These are phyloP conservation scores for Hypoxylon fuscum DNA, from an alignment of 495 filamentous ascomycete species.

Conservation along the genomic window DNA sequence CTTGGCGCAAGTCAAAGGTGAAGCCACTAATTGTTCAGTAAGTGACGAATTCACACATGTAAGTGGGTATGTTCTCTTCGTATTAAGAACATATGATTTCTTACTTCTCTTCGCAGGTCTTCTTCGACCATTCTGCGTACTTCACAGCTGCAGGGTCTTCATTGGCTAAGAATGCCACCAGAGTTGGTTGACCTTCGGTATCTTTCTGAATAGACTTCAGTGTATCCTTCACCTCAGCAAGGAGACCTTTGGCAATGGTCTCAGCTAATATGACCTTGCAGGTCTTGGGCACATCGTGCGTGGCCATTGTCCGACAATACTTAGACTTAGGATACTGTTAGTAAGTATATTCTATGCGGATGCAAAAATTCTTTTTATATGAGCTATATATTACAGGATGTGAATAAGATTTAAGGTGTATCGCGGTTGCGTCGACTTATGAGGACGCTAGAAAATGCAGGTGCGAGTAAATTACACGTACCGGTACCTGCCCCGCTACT, in stretches of 20 bases:
- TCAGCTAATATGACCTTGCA: constrained; percentile 93
- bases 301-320: constrained; percentile 45
- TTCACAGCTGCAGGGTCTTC: constrained; percentile 87
- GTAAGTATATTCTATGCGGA: not conserved
- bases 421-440: constrained; percentile 2
- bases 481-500: constrained; percentile 37
- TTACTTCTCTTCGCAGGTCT: constrained; percentile 95
- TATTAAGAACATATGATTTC: constrained; percentile 45
- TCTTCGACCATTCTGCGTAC: constrained; percentile 97
- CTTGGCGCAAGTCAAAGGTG: constrained; percentile 80
- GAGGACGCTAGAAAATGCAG: constrained; percentile 10
- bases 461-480: constrained; percentile 32
- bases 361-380: not conserved
- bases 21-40: constrained; percentile 72
- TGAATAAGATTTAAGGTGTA: not conserved
- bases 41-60: constrained; percentile 24
- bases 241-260: constrained; percentile 80
- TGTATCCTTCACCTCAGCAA: constrained; percentile 77
- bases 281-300: constrained; percentile 62
- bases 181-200: constrained; percentile 66
- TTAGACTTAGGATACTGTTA: constrained; percentile 12
- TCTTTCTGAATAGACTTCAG: constrained; percentile 68
- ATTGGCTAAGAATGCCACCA: constrained; percentile 93
- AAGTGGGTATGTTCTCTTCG: constrained; percentile 17
- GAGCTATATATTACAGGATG: not conserved